Base-by-base conservation (phyloP, 306 rosid genomes). In the Pterocarpus macrocarpus region DNA sequence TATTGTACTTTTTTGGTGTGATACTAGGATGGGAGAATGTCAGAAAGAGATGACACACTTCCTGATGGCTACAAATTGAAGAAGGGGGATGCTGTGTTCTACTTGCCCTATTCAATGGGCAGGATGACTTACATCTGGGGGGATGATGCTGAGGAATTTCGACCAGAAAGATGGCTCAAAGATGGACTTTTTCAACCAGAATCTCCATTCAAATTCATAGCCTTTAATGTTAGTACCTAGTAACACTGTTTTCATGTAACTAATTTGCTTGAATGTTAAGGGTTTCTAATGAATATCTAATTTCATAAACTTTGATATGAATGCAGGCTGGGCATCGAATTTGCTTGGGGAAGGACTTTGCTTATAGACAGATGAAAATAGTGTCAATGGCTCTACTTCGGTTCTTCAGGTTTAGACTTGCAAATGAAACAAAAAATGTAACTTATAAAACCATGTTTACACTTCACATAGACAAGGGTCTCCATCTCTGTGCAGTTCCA, bases 41-140 rank as follows among this genome's bases (percentile, higher is more conserved):
- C 97, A 16, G 87, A 89, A 10, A 43, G 14, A 16, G 84, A 36
- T 64, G 97, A 91, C 67, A 65, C 84, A 43, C 98, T 94, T 83
- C 94, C 98, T 4, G 92, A 91, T 84, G 94, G 94, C 28, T 35
- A 83, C 73, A 91, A 44, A 86, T 13, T 91, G 13, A 84, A 75
- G 79, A 90, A 80, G 78, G 95, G 98, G 0, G 97, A 94, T 69
- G 90, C 79, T 57, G 88, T 94, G 0, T 78, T 65, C 74, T 91
- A 91, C 82, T 30, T 94, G 87, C 82, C 92, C 34, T 90, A 91
- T 77, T 77, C 87, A 35, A 91, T 91, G 95, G 98, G 97, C 8
- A 85, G 98, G 28, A 94, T 91, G 97, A 47, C 88, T 68, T 81
- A 81, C 38, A 83, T 94, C 44, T 91, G 97, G 98, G 97, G 97